A percentile compares a stretch with the other conserved stretches of the same genome.
Conservation (phyloP, 2,329 filamentous ascomycete genomes). For the Aspergillus tamarii region DNA sequence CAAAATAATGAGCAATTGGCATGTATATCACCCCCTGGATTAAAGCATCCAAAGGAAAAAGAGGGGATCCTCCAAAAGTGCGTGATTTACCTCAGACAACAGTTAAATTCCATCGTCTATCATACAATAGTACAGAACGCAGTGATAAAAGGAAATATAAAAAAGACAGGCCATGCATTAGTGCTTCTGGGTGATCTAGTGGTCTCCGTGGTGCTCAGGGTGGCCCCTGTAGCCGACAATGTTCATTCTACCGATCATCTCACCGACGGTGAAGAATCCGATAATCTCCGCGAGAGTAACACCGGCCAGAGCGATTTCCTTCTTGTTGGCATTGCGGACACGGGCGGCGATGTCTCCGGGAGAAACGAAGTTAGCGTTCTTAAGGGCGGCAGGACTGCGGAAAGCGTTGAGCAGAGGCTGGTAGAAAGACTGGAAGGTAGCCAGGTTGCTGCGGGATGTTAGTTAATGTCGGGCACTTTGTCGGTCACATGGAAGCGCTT, state of each 20-base stretch:
- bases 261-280: slow-evolving; percentile 96
- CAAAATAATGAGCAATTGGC: slow-evolving; percentile 2
- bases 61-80: slow-evolving; percentile 17
- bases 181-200: slow-evolving; percentile 34
- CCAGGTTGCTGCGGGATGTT: slow-evolving; percentile 63
- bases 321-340: slow-evolving; percentile 70
- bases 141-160: slow-evolving; percentile 37
- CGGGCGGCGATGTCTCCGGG: slow-evolving; percentile 59
- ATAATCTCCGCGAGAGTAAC: slow-evolving; percentile 84
- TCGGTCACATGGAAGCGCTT: slow-evolving; percentile 52
- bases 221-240: slow-evolving; percentile 87
- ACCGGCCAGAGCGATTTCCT: slow-evolving; percentile 72
- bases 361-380: slow-evolving; percentile 58
- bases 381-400: slow-evolving; percentile 69
- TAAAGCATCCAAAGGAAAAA: slow-evolving; percentile 13
- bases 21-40: neutral
- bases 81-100: slow-evolving; percentile 42
- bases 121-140: slow-evolving; percentile 47
- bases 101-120: slow-evolving; percentile 53
- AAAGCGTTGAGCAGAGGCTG: slow-evolving; percentile 72
- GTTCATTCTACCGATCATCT: slow-evolving; percentile 96
- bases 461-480: slow-evolving; percentile 15
- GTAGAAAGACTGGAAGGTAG: slow-evolving; percentile 86
- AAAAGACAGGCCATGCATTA: slow-evolving; percentile 31
- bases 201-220: slow-evolving; percentile 50